Evolutionary conservation across 305 asterid species (phyloP).

Genomic region (Fraxinus sp.): DNA sequence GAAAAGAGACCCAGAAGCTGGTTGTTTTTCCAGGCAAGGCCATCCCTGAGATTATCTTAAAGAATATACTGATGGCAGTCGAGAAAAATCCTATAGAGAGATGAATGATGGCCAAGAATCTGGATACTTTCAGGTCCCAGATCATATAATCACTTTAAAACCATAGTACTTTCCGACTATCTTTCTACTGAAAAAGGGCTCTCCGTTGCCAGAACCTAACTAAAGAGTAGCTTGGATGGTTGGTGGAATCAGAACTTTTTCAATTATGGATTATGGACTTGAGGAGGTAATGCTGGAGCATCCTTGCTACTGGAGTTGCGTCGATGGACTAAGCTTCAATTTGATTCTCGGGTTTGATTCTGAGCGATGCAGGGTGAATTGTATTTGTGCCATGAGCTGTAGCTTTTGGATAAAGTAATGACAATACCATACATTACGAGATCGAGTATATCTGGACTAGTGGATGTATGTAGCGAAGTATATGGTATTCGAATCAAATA

Average conservation of each 20-base stretch:
- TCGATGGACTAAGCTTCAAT: neutral
- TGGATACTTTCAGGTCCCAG: neutral
- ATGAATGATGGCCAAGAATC: neutral
- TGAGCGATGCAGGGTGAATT: neutral
- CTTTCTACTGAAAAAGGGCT: neutral
- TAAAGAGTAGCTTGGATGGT: neutral
- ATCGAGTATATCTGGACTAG: neutral
- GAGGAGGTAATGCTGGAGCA: neutral
- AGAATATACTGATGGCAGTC: neutral
- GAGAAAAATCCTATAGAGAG: neutral
- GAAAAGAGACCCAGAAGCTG: neutral
- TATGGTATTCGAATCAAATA: too few species aligned
- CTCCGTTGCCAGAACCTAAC: neutral
- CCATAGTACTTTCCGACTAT: neutral
- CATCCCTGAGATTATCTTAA: neutral
- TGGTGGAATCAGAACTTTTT: neutral
- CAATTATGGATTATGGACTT: neutral
- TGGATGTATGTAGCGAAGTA: neutral
- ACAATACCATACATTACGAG: neutral
- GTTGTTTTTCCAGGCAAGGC: neutral
- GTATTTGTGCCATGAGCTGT: neutral
- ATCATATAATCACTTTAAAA: too few species aligned
- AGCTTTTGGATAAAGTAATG: neutral
- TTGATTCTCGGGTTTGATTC: neutral
- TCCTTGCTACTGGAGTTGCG: neutral